Evolutionary conservation across 352 stramenopile species (phyloP).

Genomic region (Phytophthora constricta): DNA sequence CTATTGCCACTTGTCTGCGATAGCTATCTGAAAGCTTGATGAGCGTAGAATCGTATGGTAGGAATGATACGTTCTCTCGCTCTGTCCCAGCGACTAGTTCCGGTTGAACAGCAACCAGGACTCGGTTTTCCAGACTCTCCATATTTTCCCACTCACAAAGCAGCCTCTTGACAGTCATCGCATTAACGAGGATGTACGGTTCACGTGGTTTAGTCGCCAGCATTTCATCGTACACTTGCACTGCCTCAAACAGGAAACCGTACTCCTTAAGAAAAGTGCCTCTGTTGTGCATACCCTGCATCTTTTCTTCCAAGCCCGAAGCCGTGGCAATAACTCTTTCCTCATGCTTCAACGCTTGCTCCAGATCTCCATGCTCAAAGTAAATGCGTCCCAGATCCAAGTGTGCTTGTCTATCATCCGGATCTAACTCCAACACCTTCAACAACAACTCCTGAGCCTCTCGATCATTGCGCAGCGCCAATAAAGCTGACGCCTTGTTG

Average conservation of each 20-base stretch:
- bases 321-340: slow-evolving; percentile 43
- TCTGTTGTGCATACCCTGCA: slow-evolving; percentile 75
- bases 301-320: slow-evolving; percentile 6
- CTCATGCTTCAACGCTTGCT: slow-evolving; percentile 50
- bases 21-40: slow-evolving; percentile 55
- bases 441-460: slow-evolving; percentile 47
- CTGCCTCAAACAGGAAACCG: slow-evolving; percentile 41
- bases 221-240: slow-evolving; percentile 52
- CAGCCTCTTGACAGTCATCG: slow-evolving; percentile 56
- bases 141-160: slow-evolving; percentile 68
- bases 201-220: slow-evolving; percentile 42
- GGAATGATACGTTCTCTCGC: slow-evolving; percentile 34
- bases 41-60: slow-evolving; percentile 81
- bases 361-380: slow-evolving; percentile 52
- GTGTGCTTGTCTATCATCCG: slow-evolving; percentile 48
- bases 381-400: slow-evolving; percentile 63
- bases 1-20: slow-evolving; percentile 53
- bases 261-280: slow-evolving; percentile 68
- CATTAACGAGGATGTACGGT: slow-evolving; percentile 50
- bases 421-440: slow-evolving; percentile 52
- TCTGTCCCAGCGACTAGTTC: slow-evolving; percentile 19
- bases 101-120: slow-evolving; percentile 36
- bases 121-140: slow-evolving; percentile 52
- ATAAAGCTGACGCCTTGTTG: slow-evolving; percentile 76
- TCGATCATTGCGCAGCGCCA: slow-evolving; percentile 39